Conservation (phyloP, 257 asterid genomes). For the Solanum neorickii region DNA sequence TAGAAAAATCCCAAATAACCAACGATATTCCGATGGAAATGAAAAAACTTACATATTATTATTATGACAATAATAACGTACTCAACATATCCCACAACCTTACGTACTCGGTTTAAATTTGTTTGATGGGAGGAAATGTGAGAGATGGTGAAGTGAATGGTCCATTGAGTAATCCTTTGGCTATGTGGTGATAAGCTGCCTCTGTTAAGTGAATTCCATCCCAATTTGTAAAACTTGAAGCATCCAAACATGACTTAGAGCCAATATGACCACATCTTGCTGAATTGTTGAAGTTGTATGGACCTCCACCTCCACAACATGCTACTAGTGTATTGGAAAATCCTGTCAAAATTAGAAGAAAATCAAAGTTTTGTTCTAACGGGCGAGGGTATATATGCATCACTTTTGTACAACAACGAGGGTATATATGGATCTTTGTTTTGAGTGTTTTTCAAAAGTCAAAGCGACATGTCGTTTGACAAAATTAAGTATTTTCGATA, state of each 20-base stretch:
- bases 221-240: slow-evolving; percentile 42
- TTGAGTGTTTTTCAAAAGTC: not conserved
- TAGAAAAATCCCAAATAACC: not conserved
- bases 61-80: not conserved
- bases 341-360: slow-evolving; percentile 21
- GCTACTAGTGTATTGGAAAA: slow-evolving; percentile 33
- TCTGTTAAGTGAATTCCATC: slow-evolving; percentile 75
- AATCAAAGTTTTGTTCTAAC: not conserved
- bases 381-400: not conserved
- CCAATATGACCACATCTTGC: slow-evolving; percentile 74
- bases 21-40: not conserved
- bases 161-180: slow-evolving; percentile 44
- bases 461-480: not conserved
- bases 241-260: slow-evolving; percentile 40
- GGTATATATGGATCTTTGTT: not conserved
- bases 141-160: slow-evolving; percentile 38
- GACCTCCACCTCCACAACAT: slow-evolving; percentile 90
- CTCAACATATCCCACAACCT: not conserved
- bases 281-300: slow-evolving; percentile 59
- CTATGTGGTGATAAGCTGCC: slow-evolving; percentile 45
- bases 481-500: not conserved
- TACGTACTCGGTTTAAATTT: not conserved
- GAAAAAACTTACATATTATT: not conserved
- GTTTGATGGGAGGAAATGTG: slow-evolving; percentile 26
- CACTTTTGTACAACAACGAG: not conserved